Evolutionary conservation across 192 early-diverging fungal species (phyloP), one percentile per base, ranked within the genome.

Genomic region (Rhizophagus sp.): DNA sequence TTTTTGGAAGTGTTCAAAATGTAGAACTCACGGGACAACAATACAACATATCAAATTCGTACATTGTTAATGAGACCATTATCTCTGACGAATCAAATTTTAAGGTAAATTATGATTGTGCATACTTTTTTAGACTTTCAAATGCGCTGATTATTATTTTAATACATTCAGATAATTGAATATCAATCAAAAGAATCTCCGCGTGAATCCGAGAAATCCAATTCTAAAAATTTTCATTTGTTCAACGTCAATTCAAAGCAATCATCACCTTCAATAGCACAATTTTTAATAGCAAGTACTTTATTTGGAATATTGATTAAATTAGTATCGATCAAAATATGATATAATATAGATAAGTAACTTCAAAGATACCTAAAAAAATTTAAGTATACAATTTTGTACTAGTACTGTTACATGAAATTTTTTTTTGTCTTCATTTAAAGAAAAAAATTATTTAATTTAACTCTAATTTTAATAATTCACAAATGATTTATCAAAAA

Each of bases 1-100:
- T 99, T 82, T 97, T 99, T 83, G 98, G 98, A 50, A 95, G 90
- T 33, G 96, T 99, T 25, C 96, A 97, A 80, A 95, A 92, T 76
- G 87, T 97, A 19, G 94, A 97, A 85, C 83, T 98, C 73, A 97
- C 95, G 49, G 82, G 84, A 34, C 67, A 73, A 36, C 70, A 85
- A 69, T 88, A 88, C 61, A 79, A 78, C 69, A 78, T 66, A 57
- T 71, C 78, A 39, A 49, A 57, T 24, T 61, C 49, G 7, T 65
- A 73, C 15, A 30, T 15, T 50, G 17, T 6, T 6, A 17, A 25
- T 50, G 47, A 30, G 1, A n/a, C 12, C 71, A 25, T 15, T 7
- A 19, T 74, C 12, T 19, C n/a, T 2, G 10, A 12, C 49, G 17
- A 73, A 27, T 52, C n/a, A 39, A 47, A 24, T 52, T 12, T 24